A percentile compares a stretch with the other conserved stretches of the same genome.
Evolutionary conservation across 768 basidiomycete genomes (phyloP).

Genomic region (Lactifluus echinatus): DNA sequence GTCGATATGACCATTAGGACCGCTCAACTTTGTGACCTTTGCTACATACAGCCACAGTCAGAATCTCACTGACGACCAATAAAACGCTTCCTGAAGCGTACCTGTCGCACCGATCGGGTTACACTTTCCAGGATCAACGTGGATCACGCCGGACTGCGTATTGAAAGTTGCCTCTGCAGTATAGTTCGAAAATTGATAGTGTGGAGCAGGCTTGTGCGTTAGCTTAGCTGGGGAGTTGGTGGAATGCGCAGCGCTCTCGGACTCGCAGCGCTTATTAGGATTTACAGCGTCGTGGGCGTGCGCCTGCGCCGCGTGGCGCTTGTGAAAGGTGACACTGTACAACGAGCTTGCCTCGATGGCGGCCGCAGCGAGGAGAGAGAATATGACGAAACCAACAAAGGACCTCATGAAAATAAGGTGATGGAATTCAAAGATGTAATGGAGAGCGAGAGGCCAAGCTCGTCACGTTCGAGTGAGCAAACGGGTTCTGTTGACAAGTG

Average conservation of each 20-base stretch:
- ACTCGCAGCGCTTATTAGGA: not conserved
- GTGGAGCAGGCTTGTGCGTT: not conserved
- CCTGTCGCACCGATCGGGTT: slow-evolving; percentile 5
- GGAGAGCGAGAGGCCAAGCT: not conserved
- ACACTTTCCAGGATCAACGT: not conserved
- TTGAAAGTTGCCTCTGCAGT: not conserved
- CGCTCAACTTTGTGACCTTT: slow-evolving; percentile 39
- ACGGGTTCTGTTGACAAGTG: not conserved
- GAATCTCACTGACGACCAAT: not conserved
- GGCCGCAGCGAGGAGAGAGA: slow-evolving; percentile 3
- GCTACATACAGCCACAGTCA: slow-evolving; percentile 29
- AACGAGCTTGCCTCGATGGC: not conserved
- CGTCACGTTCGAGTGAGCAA: not conserved
- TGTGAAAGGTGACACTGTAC: not conserved
- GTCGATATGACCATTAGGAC: slow-evolving; percentile 64
- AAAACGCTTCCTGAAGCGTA: not conserved
- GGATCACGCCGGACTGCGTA: not conserved
- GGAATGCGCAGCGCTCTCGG: not conserved
- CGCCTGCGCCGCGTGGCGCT: not conserved
- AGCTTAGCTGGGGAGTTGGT: not conserved
- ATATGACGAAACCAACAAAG: not conserved
- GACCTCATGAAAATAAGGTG: slow-evolving; percentile 8
- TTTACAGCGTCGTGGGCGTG: not conserved
- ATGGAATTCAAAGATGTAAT: not conserved
- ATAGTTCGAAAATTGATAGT: not conserved